A percentile compares a stretch with the other conserved stretches of the same genome.
Conservation (phyloP, 345 rosid species). For the Erysimum cheiranthoides region DNA sequence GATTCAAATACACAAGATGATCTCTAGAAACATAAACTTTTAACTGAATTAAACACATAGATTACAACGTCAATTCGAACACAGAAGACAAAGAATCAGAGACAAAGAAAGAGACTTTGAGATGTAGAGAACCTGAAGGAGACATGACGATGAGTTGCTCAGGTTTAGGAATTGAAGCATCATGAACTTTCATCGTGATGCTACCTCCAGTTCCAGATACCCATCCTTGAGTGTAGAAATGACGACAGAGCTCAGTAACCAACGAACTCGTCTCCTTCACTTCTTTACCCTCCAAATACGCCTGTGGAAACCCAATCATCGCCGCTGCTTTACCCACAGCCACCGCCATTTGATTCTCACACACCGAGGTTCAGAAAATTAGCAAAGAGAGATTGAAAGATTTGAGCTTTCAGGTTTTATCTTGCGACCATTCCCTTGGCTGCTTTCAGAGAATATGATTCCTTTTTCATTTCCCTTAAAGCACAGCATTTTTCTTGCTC, state of each 20-base stretch:
- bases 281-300: conserved; percentile 66
- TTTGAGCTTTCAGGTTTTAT: conserved; percentile 29
- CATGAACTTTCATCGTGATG: conserved; percentile 83
- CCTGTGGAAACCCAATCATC: conserved; percentile 57
- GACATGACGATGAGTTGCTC: conserved; percentile 91
- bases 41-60: not conserved
- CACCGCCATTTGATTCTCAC: conserved; percentile 45
- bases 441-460: conserved; percentile 36
- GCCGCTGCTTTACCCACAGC: conserved; percentile 33
- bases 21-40: not conserved
- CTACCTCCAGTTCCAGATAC: conserved; percentile 96
- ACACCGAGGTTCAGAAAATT: not conserved
- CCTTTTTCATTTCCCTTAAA: conserved; percentile 1
- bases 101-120: not conserved
- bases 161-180: conserved; percentile 70
- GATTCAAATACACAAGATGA: not conserved
- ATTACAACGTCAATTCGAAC: not conserved
- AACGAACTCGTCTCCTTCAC: conserved; percentile 69
- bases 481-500: conserved; percentile 32
- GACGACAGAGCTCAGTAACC: conserved; percentile 83
- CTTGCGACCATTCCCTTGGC: conserved; percentile 4
- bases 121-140: conserved; percentile 74
- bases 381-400: conserved; percentile 18
- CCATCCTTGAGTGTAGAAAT: conserved; percentile 92
- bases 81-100: not conserved